Base-by-base conservation (phyloP, 345 rosid genomes). In the Dipteronia dyeriana region DNA sequence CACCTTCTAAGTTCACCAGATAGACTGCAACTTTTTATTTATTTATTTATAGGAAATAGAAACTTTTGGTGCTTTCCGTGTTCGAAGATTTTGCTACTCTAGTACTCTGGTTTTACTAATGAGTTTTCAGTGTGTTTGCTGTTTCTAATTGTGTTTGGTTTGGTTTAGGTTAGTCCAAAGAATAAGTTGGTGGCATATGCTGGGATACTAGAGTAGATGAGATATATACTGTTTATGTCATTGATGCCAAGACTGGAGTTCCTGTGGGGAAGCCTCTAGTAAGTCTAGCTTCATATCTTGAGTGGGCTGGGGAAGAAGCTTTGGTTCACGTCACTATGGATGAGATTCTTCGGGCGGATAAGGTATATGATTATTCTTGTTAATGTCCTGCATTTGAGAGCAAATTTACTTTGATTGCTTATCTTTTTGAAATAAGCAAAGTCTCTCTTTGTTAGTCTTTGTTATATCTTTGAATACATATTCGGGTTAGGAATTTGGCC, bases 151-250 rank as follows among this genome's bases (percentile, higher is more conserved):
- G 62, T 57, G 25, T n/a, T 26, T 26, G 26, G 31, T 17, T 81
- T 77, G 77, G 25, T 59, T 61, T 84, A 95, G 98, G 90, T 84
- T 41, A 91, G 91, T 75, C 97, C 97, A 2, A 85, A 87, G 71
- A 89, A 88, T 82, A 92, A 92, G 82, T 59, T 95, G 86, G 94
- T 85, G 56, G 95, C 97, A 20, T 95, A 90, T 84, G 95, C 96
- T 2, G 97, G 83, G 99, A 95, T 79, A 89, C 89, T 17, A 92
- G 89, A 76, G 99, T 98, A 61, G 87, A 92, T 82, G 99, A 93
- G 79, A 93, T 90, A 73, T 83, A 91, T 75, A 84, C 91, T 1
- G 82, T 95, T 1, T 75, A 81, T 83, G 85, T 93, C 75, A 91
- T 93, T 16, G 90, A 95, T 85, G 88, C 86, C 14, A 96, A 92